Evolutionary conservation across 805 yeast genomes (phyloP).

Genomic region (Lachancea mirantina): DNA sequence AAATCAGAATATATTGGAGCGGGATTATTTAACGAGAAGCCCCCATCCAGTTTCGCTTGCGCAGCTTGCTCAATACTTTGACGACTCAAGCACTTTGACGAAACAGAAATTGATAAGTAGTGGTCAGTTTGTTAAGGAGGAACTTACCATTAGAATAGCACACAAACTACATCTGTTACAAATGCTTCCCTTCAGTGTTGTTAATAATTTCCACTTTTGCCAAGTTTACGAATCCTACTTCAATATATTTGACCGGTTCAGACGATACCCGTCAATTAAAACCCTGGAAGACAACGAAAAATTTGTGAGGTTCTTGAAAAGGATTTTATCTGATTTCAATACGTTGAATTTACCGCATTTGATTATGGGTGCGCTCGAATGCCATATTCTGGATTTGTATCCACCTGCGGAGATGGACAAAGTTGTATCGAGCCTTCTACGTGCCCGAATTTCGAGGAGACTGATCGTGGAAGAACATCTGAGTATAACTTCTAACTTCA

Average conservation of each 20-base stretch:
- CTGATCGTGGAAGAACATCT: slow-evolving; percentile 89
- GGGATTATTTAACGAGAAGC: slow-evolving; percentile 35
- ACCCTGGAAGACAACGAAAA: slow-evolving; percentile 66
- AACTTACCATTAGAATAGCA: slow-evolving; percentile 78
- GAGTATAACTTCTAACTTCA: slow-evolving; percentile 62
- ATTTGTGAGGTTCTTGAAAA: slow-evolving; percentile 59
- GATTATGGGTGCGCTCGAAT: slow-evolving; percentile 89
- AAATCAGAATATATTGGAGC: slow-evolving; percentile 22
- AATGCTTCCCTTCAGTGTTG: slow-evolving; percentile 71
- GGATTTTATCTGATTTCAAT: slow-evolving; percentile 67
- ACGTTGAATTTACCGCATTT: slow-evolving; percentile 76
- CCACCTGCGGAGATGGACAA: slow-evolving; percentile 60
- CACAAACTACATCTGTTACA: slow-evolving; percentile 75
- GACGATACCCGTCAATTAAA: slow-evolving; percentile 61
- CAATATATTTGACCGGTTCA: slow-evolving; percentile 76
- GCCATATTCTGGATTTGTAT: slow-evolving; percentile 49
- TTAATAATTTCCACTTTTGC: slow-evolving; percentile 77
- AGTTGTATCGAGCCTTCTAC: slow-evolving; percentile 66
- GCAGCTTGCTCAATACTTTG: slow-evolving; percentile 86
- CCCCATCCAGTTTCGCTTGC: slow-evolving; percentile 88
- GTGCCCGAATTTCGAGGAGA: slow-evolving; percentile 84
- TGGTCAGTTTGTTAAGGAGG: slow-evolving; percentile 84
- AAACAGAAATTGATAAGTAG: slow-evolving; percentile 70
- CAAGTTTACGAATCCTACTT: slow-evolving; percentile 87
- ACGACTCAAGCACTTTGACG: slow-evolving; percentile 47